Conservation (phyloP, 2,329 filamentous ascomycete genomes). For the Phaeosphaeria sp. region DNA sequence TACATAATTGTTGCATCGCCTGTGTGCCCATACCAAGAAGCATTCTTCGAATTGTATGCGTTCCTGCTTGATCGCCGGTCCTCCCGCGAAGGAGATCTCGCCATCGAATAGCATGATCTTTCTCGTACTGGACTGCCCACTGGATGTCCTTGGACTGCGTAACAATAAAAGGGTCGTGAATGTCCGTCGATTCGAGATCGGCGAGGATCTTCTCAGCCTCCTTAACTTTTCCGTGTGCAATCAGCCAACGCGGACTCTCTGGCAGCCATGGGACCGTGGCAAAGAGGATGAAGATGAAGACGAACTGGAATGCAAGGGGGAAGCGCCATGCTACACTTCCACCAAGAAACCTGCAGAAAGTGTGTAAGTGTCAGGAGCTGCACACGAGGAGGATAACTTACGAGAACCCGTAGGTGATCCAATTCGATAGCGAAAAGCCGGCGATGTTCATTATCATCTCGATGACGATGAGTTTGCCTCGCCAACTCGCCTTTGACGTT, state of each 20-base stretch:
- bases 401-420: slow-evolving; percentile 60
- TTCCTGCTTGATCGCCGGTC: slow-evolving; percentile 53
- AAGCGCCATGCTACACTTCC: slow-evolving; percentile 29
- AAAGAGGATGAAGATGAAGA: slow-evolving; percentile 57
- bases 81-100: slow-evolving; percentile 57
- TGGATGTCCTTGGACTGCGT: slow-evolving; percentile 57
- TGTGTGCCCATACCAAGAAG: slow-evolving; percentile 62
- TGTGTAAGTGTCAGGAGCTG: slow-evolving; percentile 2
- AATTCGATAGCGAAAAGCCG: slow-evolving; percentile 59
- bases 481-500: slow-evolving; percentile 52
- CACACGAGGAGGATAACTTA: slow-evolving; percentile 33
- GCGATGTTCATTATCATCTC: slow-evolving; percentile 60
- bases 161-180: slow-evolving; percentile 52
- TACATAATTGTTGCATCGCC: slow-evolving; percentile 57
- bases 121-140: slow-evolving; percentile 57
- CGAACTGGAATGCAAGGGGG: slow-evolving; percentile 55
- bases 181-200: slow-evolving; percentile 54
- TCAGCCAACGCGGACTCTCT: slow-evolving; percentile 57
- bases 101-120: slow-evolving; percentile 58
- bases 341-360: slow-evolving; percentile 16
- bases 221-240: slow-evolving; percentile 51
- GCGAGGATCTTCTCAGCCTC: slow-evolving; percentile 59
- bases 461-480: slow-evolving; percentile 56
- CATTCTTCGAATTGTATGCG: slow-evolving; percentile 58
- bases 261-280: slow-evolving; percentile 56